Conservation (phyloP, 345 rosid genomes). For the Abelmoschus esculentus region DNA sequence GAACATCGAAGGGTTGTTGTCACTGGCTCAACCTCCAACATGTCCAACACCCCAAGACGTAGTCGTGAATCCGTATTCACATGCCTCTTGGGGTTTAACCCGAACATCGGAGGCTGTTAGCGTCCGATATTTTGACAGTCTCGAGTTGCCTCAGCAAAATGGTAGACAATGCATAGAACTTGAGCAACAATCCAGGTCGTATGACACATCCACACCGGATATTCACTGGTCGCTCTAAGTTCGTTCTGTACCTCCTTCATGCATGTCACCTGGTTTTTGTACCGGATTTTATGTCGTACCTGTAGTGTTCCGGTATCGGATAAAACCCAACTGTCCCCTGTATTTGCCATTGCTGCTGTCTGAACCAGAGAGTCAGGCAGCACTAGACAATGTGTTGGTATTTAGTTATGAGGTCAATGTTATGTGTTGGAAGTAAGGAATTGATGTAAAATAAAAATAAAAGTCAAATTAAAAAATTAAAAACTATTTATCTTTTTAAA, state of each 20-base stretch:
- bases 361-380: neutral
- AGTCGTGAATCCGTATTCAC: constrained; percentile 20
- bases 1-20: too few species aligned
- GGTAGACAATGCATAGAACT: constrained; percentile 50
- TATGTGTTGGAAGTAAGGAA: too few species aligned
- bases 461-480: too few species aligned
- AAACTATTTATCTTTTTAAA: too few species aligned
- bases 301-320: neutral
- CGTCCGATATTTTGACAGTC: constrained; percentile 34
- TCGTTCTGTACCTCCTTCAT: neutral
- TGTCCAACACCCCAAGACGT: constrained; percentile 23
- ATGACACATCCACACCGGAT: constrained; percentile 46
- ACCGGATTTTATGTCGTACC: neutral
- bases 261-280: neutral
- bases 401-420: neutral
- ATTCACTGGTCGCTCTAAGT: constrained; percentile 64
- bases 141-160: constrained; percentile 46
- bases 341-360: neutral
- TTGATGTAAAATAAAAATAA: too few species aligned
- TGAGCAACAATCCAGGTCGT: constrained; percentile 43
- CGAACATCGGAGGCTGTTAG: neutral
- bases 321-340: neutral
- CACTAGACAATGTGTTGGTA: neutral
- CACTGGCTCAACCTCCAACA: neutral
- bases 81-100: neutral